Conservation (phyloP, 2,329 filamentous ascomycete species). For the Colletotrichum sp. region DNA sequence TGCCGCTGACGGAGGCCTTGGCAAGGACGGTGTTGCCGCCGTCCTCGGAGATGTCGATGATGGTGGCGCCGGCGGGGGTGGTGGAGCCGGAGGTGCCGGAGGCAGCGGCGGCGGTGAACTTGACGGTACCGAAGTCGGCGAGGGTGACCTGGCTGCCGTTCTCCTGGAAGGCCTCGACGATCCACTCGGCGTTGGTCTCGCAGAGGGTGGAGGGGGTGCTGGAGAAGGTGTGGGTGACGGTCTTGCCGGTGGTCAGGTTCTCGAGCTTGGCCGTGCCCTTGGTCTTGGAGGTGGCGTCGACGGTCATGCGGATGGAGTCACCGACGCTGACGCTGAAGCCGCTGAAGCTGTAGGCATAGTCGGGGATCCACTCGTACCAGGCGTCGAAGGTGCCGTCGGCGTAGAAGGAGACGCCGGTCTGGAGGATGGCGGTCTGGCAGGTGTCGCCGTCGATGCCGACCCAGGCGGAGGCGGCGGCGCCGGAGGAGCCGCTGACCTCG, state of each 20-base stretch:
- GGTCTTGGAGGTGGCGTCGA: slow-evolving; percentile 29
- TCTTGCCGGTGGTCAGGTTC: slow-evolving; percentile 57
- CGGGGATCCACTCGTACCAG: slow-evolving; percentile 54
- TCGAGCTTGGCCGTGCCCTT: slow-evolving; percentile 35
- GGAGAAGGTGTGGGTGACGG: slow-evolving; percentile 55
- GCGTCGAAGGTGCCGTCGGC: slow-evolving; percentile 40
- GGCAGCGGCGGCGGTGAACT: slow-evolving; percentile 28
- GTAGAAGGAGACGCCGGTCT: slow-evolving; percentile 48
- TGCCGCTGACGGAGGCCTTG: slow-evolving; percentile 8
- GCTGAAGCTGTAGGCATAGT: slow-evolving; percentile 44
- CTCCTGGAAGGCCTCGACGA: slow-evolving; percentile 54
- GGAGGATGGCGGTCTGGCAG: slow-evolving; percentile 43
- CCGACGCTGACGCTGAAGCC: slow-evolving; percentile 33
- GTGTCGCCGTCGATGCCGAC: slow-evolving; percentile 55
- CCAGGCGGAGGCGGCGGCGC: slow-evolving; percentile 43
- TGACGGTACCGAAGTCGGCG: slow-evolving; percentile 33
- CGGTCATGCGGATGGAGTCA: slow-evolving; percentile 31
- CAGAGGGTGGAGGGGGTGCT: slow-evolving; percentile 49
- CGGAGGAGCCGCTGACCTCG: slow-evolving; percentile 21
- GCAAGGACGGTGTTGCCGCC: slow-evolving; percentile 12
- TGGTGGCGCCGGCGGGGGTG: slow-evolving; percentile 18
- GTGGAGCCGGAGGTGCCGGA: slow-evolving; percentile 24
- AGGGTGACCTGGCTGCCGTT: slow-evolving; percentile 29
- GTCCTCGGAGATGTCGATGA: slow-evolving; percentile 24
- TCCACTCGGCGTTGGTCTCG: slow-evolving; percentile 67